A percentile compares a stretch with the other conserved stretches of the same genome.
These are phyloP conservation scores for Fusarium sp. DNA, from an alignment of 2,329 filamentous ascomycete species.

Conservation along the genomic window DNA sequence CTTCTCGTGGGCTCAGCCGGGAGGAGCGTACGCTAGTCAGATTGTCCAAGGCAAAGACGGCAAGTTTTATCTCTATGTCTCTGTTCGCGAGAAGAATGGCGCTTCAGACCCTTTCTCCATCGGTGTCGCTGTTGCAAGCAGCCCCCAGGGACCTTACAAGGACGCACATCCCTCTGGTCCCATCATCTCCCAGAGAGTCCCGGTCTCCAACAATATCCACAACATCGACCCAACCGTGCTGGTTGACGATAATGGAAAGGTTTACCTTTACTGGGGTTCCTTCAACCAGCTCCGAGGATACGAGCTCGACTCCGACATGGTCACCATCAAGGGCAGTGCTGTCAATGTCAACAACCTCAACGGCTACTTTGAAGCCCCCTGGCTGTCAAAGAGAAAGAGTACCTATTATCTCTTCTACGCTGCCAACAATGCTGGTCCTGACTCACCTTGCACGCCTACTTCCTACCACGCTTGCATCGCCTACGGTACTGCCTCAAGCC, in stretches of 20 bases:
- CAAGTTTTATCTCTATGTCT: constrained; percentile 57
- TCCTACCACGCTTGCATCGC: constrained; percentile 58
- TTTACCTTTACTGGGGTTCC: constrained; percentile 58
- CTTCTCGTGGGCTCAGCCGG: constrained; percentile 54
- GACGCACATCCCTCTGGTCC: constrained; percentile 55
- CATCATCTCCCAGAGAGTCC: constrained; percentile 55
- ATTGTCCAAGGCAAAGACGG: constrained; percentile 54
- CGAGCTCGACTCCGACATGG: constrained; percentile 56
- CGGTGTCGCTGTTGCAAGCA: constrained; percentile 56
- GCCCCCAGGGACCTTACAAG: constrained; percentile 53
- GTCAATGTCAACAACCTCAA: constrained; percentile 47
- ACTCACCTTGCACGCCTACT: constrained; percentile 57
- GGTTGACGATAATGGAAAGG: constrained; percentile 54
- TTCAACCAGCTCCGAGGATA: constrained; percentile 55
- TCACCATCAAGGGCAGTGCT: constrained; percentile 49
- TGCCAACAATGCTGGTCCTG: constrained; percentile 55
- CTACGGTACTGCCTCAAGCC: constrained; percentile 54
- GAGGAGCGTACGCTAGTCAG: constrained; percentile 56
- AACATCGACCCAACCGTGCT: constrained; percentile 59
- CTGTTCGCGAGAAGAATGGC: constrained; percentile 50
- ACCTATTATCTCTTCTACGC: constrained; percentile 60
- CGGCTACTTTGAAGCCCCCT: constrained; percentile 58
- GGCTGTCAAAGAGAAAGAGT: constrained; percentile 54
- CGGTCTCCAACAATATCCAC: constrained; percentile 54
- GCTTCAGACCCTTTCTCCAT: constrained; percentile 56